Evolutionary conservation across 148 eudicot genomes (phyloP).

Genomic region (Diospyros lotus): DNA sequence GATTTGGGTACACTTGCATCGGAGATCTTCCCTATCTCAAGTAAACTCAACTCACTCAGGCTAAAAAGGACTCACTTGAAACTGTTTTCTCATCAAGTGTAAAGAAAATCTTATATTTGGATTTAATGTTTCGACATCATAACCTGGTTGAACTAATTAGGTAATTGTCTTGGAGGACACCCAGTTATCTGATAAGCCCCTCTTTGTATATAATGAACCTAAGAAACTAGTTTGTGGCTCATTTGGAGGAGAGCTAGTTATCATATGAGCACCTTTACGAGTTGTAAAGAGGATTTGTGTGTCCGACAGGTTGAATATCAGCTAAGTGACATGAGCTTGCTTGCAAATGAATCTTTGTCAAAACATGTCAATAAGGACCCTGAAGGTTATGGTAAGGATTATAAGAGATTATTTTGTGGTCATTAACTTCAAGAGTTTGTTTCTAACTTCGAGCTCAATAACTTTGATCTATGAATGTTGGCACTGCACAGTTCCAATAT

Average conservation of each 20-base stretch:
- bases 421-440: not conserved
- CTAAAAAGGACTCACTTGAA: not conserved
- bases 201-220: not conserved
- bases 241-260: not conserved
- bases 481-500: constrained; percentile 57
- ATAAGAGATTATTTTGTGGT: not conserved
- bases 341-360: constrained; percentile 78
- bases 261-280: not conserved
- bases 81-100: not conserved
- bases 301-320: constrained; percentile 71
- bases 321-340: constrained; percentile 88
- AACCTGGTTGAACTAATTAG: not conserved
- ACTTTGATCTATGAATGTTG: constrained; percentile 8
- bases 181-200: not conserved
- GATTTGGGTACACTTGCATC: too few species aligned
- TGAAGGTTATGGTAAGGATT: constrained; percentile 78
- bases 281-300: constrained; percentile 5
- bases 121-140: not conserved
- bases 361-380: constrained; percentile 80
- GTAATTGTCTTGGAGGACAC: not conserved
- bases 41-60: not conserved
- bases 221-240: not conserved
- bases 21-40: not conserved
- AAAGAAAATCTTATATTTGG: not conserved
- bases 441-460: not conserved